Base-by-base conservation (phyloP, 176 grass and related monocot genomes). In the Puya raimondii region DNA sequence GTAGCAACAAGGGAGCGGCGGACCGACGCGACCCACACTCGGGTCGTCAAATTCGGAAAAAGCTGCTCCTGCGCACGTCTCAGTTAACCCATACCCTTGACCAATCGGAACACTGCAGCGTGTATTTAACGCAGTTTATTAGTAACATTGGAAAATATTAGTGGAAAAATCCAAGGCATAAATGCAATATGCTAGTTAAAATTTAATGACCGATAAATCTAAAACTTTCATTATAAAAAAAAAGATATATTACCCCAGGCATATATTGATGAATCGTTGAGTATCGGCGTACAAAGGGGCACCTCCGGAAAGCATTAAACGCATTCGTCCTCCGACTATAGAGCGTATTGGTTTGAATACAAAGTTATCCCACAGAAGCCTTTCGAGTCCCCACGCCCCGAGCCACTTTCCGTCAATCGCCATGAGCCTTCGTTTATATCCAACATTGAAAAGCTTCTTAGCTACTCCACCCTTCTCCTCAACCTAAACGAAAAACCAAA, bases 181-280 rank as follows among this genome's bases (percentile, higher is more conserved):
- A 42, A 42, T 0, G 33, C 33, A 42, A 7, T 42, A 42, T 42
- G 33, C 6, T 42, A 42, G 4, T 42, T 7, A 42, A 42, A 42
- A 42, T 42, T 6, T 6, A 42, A 42, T 42, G 33, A 42, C 33
- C 33, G 7, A 42, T 42, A 7, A 42, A 42, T 16, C 16, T n/a
- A 59, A 18, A 61, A 61, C 56, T 61, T 61, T 18, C 9, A 61
- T 17, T 13, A 51, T 48, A 56, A 53, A 54, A 23, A 22, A 48
- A 8, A 59, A 33, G 66, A 73, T 47, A 77, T 72, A 80, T 91
- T 82, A 91, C 91, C 91, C 91, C 15, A 96, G 58, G 61, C 91
- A 91, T 85, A 91, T 91, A 72, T 96, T 96, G 67, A 85, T 87
- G 74, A 96, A 91, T 96, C 91, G 91, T 79, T 96, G 91, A 23